Conservation (phyloP, 108 stramenopile genomes). For the Conticribra weissflogii region DNA sequence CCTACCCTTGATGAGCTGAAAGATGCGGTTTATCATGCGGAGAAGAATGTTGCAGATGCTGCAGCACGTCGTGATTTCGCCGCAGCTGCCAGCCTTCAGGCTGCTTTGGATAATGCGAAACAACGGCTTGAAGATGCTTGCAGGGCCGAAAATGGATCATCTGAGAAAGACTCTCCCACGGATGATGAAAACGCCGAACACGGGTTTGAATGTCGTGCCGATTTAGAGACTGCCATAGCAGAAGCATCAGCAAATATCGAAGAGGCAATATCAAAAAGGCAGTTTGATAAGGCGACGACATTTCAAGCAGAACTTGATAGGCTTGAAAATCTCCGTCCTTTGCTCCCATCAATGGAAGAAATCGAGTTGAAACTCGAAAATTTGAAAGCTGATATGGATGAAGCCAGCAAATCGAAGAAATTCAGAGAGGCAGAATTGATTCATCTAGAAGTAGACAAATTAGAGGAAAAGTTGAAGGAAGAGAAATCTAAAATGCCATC, state of each 20-base stretch:
- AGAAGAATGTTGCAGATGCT: constrained; percentile 64
- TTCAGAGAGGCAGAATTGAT: constrained; percentile 65
- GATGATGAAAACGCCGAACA: constrained; percentile 2
- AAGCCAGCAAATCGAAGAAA: constrained; percentile 63
- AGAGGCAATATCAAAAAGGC: constrained; percentile 62
- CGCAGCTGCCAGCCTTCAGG: constrained; percentile 67
- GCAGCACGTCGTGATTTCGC: constrained; percentile 75
- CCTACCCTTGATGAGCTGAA: constrained; percentile 81
- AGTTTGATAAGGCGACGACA: constrained; percentile 62
- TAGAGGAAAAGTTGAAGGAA: constrained; percentile 56
- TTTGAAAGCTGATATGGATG: constrained; percentile 56
- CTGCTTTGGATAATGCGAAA: constrained; percentile 62
- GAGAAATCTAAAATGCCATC: constrained; percentile 50
- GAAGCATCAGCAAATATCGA: constrained; percentile 48
- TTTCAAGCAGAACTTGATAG: constrained; percentile 69
- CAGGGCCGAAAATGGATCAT: constrained; percentile 30
- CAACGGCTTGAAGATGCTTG: constrained; percentile 54
- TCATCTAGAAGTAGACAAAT: constrained; percentile 58
- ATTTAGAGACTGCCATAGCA: constrained; percentile 70
- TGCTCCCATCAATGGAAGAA: constrained; percentile 78
- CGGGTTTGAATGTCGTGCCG: constrained; percentile 66
- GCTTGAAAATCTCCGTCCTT: constrained; percentile 57
- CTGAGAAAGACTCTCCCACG: constrained; percentile 21
- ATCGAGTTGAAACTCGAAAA: constrained; percentile 50
- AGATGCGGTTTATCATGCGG: constrained; percentile 59